Percentiles rank a stretch among this genome's conserved stretches.
Conservation (phyloP, 305 asterid genomes). For the Fraxinus angustifolia region DNA sequence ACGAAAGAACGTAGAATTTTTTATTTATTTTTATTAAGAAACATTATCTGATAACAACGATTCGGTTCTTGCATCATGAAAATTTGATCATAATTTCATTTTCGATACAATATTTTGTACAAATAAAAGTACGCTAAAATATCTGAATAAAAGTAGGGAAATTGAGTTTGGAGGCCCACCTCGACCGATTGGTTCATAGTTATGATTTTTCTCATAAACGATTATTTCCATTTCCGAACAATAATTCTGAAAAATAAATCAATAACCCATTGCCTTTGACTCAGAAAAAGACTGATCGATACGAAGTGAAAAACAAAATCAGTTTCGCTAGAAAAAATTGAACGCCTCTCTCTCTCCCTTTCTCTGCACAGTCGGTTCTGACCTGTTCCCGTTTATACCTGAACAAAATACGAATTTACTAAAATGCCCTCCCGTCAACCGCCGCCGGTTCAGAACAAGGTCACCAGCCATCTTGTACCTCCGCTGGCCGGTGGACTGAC, state of each 20-base stretch:
- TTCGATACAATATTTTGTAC: too few species aligned
- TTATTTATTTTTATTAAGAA: neutral
- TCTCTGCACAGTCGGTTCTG: slow-evolving; percentile 24
- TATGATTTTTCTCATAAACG: slow-evolving; percentile 12
- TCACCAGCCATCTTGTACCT: slow-evolving; percentile 28
- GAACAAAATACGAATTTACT: slow-evolving; percentile 15
- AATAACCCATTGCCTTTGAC: neutral
- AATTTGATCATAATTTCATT: neutral
- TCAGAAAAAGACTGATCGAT: slow-evolving; percentile 3
- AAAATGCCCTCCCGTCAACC: slow-evolving; percentile 70
- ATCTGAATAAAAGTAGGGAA: neutral
- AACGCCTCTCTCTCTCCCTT: slow-evolving; percentile 5
- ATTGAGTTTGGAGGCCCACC: slow-evolving; percentile 14
- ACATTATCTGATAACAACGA: neutral
- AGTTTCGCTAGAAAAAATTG: neutral
- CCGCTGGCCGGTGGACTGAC: slow-evolving; percentile 69
- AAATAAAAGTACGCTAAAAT: neutral
- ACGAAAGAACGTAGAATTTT: neutral
- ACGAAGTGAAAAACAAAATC: neutral
- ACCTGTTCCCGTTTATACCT: slow-evolving; percentile 23
- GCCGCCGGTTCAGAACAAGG: slow-evolving; percentile 31
- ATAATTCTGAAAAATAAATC: neutral
- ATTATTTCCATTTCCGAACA: slow-evolving; percentile 6
- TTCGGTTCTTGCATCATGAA: neutral
- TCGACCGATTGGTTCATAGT: slow-evolving; percentile 12